Conservation (phyloP, 1,284 basidiomycete genomes). For the Hemileia vastatrix region DNA sequence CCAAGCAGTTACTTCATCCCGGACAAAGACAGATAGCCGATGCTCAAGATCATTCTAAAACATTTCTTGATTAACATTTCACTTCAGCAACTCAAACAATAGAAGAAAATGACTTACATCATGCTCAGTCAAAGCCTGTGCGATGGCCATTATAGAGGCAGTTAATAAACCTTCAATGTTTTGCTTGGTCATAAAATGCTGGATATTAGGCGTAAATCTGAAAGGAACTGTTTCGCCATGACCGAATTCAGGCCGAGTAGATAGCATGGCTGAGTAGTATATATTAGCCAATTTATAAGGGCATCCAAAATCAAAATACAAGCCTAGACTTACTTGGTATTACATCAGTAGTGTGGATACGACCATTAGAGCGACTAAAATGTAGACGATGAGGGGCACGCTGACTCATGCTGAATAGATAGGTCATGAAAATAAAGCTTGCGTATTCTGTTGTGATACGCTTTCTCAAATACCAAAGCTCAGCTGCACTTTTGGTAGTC, state of each 20-base stretch:
- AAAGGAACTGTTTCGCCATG: constrained; percentile 80
- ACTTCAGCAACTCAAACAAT: neutral
- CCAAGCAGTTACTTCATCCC: constrained; percentile 83
- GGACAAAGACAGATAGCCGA: constrained; percentile 75
- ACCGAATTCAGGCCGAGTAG: constrained; percentile 33
- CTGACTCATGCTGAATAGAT: constrained; percentile 72
- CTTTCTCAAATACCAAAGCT: constrained; percentile 94
- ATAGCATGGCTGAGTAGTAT: constrained; percentile 46
- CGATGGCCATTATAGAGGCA: constrained; percentile 80
- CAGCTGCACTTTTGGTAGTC: constrained; percentile 71
- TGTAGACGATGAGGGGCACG: constrained; percentile 78
- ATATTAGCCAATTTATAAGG: constrained; percentile 4
- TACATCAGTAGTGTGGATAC: constrained; percentile 81
- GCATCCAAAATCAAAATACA: neutral
- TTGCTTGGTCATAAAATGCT: constrained; percentile 79
- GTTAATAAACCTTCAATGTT: constrained; percentile 84
- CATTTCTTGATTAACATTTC: neutral
- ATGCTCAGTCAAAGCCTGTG: constrained; percentile 76
- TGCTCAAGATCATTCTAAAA: constrained; percentile 78
- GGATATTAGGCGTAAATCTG: constrained; percentile 93
- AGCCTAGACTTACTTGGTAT: constrained; percentile 57
- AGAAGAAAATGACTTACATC: constrained; percentile 56
- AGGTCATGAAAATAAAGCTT: constrained; percentile 83
- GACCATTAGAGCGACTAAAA: constrained; percentile 75
- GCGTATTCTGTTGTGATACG: constrained; percentile 89